A percentile compares a stretch with the other conserved stretches of the same genome.
phyloP scores from a whole-genome alignment of 2,329 filamentous ascomycete genomes.

The Sphaerulina musiva region DNA sequence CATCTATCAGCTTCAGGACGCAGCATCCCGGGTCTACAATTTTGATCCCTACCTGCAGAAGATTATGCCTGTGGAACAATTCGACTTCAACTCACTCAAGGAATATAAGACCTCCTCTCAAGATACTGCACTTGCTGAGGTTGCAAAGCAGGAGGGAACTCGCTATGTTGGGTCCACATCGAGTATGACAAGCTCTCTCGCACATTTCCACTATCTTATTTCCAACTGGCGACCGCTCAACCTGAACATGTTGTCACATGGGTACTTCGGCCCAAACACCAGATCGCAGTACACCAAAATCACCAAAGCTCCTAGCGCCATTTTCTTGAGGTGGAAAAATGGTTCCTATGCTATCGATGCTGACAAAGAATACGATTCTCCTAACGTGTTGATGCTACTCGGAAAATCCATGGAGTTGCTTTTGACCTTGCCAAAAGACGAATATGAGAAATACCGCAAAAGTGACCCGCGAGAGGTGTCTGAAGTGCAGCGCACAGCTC shows the following conservation, averaged over 20 bases:
- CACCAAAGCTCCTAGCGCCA: constrained; percentile 64
- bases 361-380: constrained; percentile 82
- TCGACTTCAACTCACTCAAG: constrained; percentile 81
- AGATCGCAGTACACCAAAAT: constrained; percentile 65
- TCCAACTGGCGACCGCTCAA: constrained; percentile 75
- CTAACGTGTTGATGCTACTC: constrained; percentile 82
- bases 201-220: constrained; percentile 88
- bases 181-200: constrained; percentile 82
- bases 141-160: constrained; percentile 60
- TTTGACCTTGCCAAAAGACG: constrained; percentile 70
- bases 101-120: constrained; percentile 87
- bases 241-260: constrained; percentile 57
- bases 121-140: constrained; percentile 62
- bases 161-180: constrained; percentile 94
- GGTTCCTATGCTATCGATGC: constrained; percentile 91
- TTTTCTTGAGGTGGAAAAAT: constrained; percentile 75
- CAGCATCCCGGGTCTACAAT: constrained; percentile 81
- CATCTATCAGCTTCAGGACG: constrained; percentile 86
- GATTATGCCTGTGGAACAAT: constrained; percentile 89
- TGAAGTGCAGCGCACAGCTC: constrained; percentile 63
- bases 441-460: constrained; percentile 79
- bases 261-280: constrained; percentile 52
- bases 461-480: constrained; percentile 61
- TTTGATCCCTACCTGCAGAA: constrained; percentile 90
- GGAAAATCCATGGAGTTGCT: constrained; percentile 97